These are phyloP conservation scores for Tricholoma saponaceum DNA, from an alignment of 768 basidiomycete species.

Conservation along the genomic window DNA sequence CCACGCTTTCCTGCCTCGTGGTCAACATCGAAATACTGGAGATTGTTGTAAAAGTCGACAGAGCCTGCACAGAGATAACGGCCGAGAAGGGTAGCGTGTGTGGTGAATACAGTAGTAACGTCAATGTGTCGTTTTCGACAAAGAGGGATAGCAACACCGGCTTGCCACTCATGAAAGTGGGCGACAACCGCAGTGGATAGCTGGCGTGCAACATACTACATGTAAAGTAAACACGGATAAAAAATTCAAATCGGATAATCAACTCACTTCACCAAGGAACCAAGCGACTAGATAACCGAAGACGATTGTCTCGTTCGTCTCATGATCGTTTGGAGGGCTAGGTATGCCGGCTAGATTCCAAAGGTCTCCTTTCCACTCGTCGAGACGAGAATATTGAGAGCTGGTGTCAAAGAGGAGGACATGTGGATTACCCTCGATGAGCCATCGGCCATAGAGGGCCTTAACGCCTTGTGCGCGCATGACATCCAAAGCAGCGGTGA, in stretches of 20 bases:
- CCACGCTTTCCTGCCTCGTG: conserved; percentile 99
- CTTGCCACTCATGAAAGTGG: conserved; percentile 99
- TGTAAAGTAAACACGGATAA: conserved; percentile 6
- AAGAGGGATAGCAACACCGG: conserved; percentile 90
- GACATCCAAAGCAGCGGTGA: conserved; percentile 68
- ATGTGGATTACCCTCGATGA: conserved; percentile 94
- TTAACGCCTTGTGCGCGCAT: conserved; percentile 94
- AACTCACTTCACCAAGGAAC: conserved; percentile 95
- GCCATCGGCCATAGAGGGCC: conserved; percentile 93
- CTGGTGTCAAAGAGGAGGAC: conserved; percentile 96
- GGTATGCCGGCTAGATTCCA: conserved; percentile 99
- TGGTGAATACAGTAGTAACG: conserved; percentile 98
- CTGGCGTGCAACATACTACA: conserved; percentile 82
- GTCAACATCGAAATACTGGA: conserved; percentile 99
- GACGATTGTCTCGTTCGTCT: conserved; percentile 97
- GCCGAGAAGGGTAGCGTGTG: conserved; percentile 96
- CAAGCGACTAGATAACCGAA: conserved; percentile 98
- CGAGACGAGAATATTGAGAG: conserved; percentile 79
- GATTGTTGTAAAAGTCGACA: conserved; percentile 99
- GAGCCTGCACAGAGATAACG: conserved; percentile 98
- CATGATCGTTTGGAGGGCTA: conserved; percentile 91
- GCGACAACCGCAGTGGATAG: conserved; percentile 85
- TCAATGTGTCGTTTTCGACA: conserved; percentile 97
- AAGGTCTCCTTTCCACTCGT: conserved; percentile 98
- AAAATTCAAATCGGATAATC: conserved; percentile 6